These are phyloP conservation scores for Phytophthora quininea DNA, from an alignment of 352 stramenopile genomes.

Conservation along the genomic window DNA sequence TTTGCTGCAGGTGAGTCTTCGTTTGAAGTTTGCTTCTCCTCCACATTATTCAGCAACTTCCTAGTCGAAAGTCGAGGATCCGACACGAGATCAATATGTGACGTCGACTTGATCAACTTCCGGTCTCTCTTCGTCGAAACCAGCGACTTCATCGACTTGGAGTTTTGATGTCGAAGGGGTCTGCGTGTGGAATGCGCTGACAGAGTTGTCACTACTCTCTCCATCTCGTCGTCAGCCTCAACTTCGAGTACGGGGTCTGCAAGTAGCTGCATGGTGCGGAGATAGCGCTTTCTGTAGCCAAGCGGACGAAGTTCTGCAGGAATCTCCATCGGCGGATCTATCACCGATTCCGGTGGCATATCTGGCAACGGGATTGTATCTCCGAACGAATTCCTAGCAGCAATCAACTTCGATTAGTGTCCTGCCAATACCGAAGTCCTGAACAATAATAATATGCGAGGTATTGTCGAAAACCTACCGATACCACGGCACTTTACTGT, in stretches of 20 bases:
- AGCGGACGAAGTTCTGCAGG: conserved; percentile 59
- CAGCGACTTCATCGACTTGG: conserved; percentile 24
- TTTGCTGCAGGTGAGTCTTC: conserved; percentile 4
- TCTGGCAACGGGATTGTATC: conserved; percentile 40
- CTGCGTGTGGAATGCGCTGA: neutral
- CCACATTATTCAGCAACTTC: conserved; percentile 4
- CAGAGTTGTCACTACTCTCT: neutral
- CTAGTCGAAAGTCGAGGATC: conserved; percentile 12
- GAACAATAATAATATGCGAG: too few species aligned
- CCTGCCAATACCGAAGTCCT: neutral
- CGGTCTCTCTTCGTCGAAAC: conserved; percentile 17
- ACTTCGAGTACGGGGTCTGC: conserved; percentile 20
- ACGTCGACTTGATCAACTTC: conserved; percentile 24
- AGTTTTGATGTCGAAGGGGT: conserved; percentile 21
- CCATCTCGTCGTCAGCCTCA: conserved; percentile 12
- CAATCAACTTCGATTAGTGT: conserved; percentile 1
- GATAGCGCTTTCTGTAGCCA: conserved; percentile 47
- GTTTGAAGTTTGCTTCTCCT: conserved; percentile 5
- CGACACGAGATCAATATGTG: conserved; percentile 15
- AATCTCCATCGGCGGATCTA: conserved; percentile 64
- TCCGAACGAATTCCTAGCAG: conserved; percentile 66
- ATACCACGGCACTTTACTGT: conserved; percentile 68
- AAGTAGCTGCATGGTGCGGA: conserved; percentile 73
- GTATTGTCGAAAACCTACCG: conserved; percentile 36
- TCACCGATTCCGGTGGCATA: conserved; percentile 45